These are phyloP conservation scores for Plasmodium blacklocki DNA, from an alignment of 169 alveolate species.

Conservation along the genomic window DNA sequence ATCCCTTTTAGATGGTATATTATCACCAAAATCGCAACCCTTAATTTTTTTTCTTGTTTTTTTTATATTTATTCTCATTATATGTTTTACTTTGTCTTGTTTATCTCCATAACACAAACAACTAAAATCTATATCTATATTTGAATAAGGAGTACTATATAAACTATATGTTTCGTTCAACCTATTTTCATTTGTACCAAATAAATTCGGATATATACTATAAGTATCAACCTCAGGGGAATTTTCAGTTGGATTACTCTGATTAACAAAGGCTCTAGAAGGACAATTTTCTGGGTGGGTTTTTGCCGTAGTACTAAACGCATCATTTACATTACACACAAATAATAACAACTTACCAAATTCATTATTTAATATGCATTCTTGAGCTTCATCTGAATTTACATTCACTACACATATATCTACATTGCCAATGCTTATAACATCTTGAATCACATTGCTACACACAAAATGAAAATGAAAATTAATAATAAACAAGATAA, in stretches of 20 bases:
- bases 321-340: slow-evolving; percentile 7
- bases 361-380: slow-evolving; percentile 46
- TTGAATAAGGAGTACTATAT: slow-evolving; percentile 48
- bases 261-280: slow-evolving; percentile 25
- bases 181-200: slow-evolving; percentile 14
- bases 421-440: slow-evolving; percentile 16
- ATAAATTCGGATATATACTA: slow-evolving; percentile 31
- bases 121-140: slow-evolving; percentile 36
- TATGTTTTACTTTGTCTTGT: slow-evolving; percentile 11
- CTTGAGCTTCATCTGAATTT: slow-evolving; percentile 22
- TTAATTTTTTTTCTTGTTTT: slow-evolving; percentile 51
- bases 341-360: slow-evolving; percentile 50
- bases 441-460: slow-evolving; percentile 13
- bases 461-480: neutral
- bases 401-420: slow-evolving; percentile 11
- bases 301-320: neutral
- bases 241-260: slow-evolving; percentile 29
- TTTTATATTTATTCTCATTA: slow-evolving; percentile 44
- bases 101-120: slow-evolving; percentile 28
- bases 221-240: slow-evolving; percentile 55
- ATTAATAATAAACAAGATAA: too few relatives aligned
- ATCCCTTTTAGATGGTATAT: slow-evolving; percentile 18
- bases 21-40: slow-evolving; percentile 73
- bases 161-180: neutral
- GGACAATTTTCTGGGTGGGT: slow-evolving; percentile 20